phyloP scores from a whole-genome alignment of 352 stramenopile genomes.

The Phytophthora palmivora region DNA sequence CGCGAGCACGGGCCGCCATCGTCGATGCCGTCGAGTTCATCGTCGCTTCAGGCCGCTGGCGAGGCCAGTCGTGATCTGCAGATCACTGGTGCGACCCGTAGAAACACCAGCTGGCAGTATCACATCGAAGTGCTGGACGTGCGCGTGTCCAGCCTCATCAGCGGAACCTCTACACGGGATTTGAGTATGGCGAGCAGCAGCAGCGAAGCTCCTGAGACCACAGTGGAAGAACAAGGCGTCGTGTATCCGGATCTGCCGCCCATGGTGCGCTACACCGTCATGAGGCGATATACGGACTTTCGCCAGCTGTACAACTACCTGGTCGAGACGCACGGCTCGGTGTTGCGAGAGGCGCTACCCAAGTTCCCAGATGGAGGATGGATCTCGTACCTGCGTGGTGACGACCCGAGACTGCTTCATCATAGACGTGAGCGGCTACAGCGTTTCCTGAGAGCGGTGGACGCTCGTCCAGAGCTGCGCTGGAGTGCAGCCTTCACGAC shows the following conservation, averaged over 20 bases:
- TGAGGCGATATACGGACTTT: slow-evolving; percentile 84
- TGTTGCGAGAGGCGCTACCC: slow-evolving; percentile 56
- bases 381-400: slow-evolving; percentile 77
- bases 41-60: slow-evolving; percentile 19
- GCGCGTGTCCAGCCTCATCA: slow-evolving; percentile 38
- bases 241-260: slow-evolving; percentile 59
- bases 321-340: slow-evolving; percentile 51
- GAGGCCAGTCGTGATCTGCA: slow-evolving; percentile 64
- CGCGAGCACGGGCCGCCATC: slow-evolving; percentile 15
- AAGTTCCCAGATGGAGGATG: slow-evolving; percentile 75
- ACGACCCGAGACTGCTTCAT: slow-evolving; percentile 76
- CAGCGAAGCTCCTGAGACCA: slow-evolving; percentile 1
- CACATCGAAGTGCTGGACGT: slow-evolving; percentile 84
- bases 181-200: background rate
- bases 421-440: slow-evolving; percentile 70
- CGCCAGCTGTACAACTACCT: slow-evolving; percentile 69
- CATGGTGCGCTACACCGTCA: slow-evolving; percentile 82
- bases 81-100: slow-evolving; percentile 77
- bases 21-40: slow-evolving; percentile 9
- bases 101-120: slow-evolving; percentile 74
- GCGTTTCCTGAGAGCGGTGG: slow-evolving; percentile 64
- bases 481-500: slow-evolving; percentile 62
- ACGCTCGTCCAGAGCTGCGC: slow-evolving; percentile 63
- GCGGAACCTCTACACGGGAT: slow-evolving; percentile 12
- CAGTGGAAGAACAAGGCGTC: slow-evolving; percentile 14